Percentiles rank a stretch among this genome's conserved stretches.
Evolutionary conservation across 257 asterid species (phyloP).

Genomic region (Solanum boliviense): DNA sequence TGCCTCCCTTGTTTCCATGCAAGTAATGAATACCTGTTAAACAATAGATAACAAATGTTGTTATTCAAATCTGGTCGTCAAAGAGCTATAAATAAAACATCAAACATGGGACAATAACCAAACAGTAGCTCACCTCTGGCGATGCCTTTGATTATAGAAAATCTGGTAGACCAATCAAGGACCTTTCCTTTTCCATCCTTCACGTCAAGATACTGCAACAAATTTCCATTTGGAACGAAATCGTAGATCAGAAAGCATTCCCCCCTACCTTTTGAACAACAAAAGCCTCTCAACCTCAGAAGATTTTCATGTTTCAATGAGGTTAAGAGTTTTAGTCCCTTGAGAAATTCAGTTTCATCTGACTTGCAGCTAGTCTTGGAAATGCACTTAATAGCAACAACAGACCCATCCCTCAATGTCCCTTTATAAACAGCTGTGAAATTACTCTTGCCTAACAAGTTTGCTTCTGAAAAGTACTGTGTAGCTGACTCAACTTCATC

Average conservation of each 20-base stretch:
- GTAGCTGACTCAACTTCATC: slow-evolving; percentile 94
- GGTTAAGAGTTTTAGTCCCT: slow-evolving; percentile 64
- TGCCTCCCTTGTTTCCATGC: slow-evolving; percentile 44
- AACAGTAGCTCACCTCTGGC: slow-evolving; percentile 55
- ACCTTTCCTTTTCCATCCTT: slow-evolving; percentile 40
- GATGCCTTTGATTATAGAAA: slow-evolving; percentile 63
- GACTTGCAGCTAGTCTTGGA: slow-evolving; percentile 89
- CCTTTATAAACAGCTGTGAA: slow-evolving; percentile 79
- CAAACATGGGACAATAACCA: background rate
- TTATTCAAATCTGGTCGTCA: background rate
- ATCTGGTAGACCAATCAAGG: slow-evolving; percentile 79
- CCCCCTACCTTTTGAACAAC: slow-evolving; percentile 90
- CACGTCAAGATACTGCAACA: slow-evolving; percentile 63
- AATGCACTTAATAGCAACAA: slow-evolving; percentile 78
- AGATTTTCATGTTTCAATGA: slow-evolving; percentile 76
- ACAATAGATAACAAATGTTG: background rate
- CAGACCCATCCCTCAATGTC: slow-evolving; percentile 62
- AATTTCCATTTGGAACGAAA: slow-evolving; percentile 68
- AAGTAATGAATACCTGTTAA: slow-evolving; percentile 63
- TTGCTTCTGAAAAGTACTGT: slow-evolving; percentile 65
- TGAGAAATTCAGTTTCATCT: slow-evolving; percentile 69
- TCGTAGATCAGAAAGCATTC: slow-evolving; percentile 91
- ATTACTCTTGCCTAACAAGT: slow-evolving; percentile 71
- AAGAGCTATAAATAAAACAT: background rate
- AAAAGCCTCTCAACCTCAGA: slow-evolving; percentile 78